Conservation (phyloP, 2,329 filamentous ascomycete species). For the Fusarium metavorans region DNA sequence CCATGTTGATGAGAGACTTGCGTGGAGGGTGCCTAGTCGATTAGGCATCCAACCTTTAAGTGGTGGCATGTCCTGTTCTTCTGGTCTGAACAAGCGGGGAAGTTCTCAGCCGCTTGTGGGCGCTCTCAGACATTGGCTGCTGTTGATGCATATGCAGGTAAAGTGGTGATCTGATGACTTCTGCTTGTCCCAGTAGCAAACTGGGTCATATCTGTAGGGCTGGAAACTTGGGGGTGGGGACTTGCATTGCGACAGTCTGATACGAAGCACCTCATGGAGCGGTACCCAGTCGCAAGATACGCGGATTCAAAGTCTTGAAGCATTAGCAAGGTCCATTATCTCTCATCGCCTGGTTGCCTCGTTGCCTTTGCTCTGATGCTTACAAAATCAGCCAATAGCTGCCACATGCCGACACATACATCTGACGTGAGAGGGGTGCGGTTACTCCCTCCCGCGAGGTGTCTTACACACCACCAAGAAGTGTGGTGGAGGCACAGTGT, state of each 20-base stretch:
- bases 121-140: neutral
- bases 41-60: neutral
- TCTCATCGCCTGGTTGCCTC: neutral
- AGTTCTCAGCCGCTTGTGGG: neutral
- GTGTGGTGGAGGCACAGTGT: neutral
- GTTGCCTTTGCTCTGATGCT: neutral
- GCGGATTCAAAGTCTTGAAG: neutral
- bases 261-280: neutral
- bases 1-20: neutral
- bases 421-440: neutral
- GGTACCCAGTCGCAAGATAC: neutral
- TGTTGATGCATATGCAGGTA: slow-evolving; percentile 15
- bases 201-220: neutral
- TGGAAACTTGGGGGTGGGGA: neutral
- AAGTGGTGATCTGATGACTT: neutral
- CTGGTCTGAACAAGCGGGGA: neutral
- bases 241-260: neutral
- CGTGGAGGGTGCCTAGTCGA: neutral
- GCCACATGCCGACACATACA: neutral
- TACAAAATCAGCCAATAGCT: neutral
- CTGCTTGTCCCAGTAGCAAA: neutral
- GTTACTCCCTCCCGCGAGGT: neutral
- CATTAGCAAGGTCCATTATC: too few relatives aligned
- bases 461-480: neutral
- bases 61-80: neutral